Base-by-base conservation (phyloP, 2,329 filamentous ascomycete species). In the Metarhizium brunneum region DNA sequence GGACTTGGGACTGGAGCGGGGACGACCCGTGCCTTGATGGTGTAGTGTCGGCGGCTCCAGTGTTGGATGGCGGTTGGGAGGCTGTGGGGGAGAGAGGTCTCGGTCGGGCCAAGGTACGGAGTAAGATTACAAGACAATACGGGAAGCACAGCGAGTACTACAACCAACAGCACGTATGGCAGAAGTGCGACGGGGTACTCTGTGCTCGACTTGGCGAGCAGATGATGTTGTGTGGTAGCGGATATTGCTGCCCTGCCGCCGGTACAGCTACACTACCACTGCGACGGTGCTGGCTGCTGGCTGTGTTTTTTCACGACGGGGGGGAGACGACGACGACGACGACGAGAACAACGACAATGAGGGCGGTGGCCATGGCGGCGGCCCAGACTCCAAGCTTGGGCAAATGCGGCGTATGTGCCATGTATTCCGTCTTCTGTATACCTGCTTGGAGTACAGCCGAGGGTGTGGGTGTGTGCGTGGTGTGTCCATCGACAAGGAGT, bases 401-500 rank as follows among this genome's bases (percentile, higher is more conserved):
- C 38, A 16, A 40, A 16, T 14, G 38, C 14, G 38, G 38, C 38
- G 13, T 16, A 11, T 7, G 25, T 25, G 25, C 7, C 6, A 40
- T 40, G 38, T 40, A 11, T 40, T 5, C 38, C 32, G 32, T 35
- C 25, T 29, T 30, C 10, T 40, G 54, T 13, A 25, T 42, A 53
- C 52, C 45, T 50, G 36, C 36, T 30, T 43, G 25, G 48, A 25
- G 25, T 25, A 25, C 30, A 51, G 53, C 50, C 43, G 54, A 49
- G 16, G 35, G 50, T 50, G 53, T 38, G 43, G 32, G 45, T 43
- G 49, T 45, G 55, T 38, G 56, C 52, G 47, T 52, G 58, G 54
- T 55, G 56, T 56, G 32, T 51, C 50, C 57, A 53, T 60, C 53
- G 56, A 53, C 58, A 54, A 53, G 49, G 42, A 58, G 61, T 63